Percentiles rank a stretch among this genome's conserved stretches.
These are phyloP conservation scores for Triticum monococcum DNA, from an alignment of 176 grass and related monocot species.

Conservation along the genomic window DNA sequence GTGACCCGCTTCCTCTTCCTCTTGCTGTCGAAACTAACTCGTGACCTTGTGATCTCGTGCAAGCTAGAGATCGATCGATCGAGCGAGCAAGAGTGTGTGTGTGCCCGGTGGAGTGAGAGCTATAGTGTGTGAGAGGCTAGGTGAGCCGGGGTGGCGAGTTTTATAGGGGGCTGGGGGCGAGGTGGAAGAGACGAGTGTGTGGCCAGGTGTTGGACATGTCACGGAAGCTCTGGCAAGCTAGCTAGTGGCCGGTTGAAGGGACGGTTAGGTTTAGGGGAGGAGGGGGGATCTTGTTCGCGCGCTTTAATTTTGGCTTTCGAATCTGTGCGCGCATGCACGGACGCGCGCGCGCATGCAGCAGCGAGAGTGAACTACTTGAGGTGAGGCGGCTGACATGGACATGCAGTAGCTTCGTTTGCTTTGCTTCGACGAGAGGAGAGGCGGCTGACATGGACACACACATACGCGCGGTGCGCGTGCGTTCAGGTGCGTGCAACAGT, in stretches of 20 bases:
- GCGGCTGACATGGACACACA: background rate
- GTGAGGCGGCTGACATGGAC: background rate
- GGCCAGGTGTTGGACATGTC: background rate
- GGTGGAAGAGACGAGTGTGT: background rate
- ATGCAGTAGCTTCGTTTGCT: background rate
- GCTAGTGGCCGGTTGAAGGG: conserved; percentile 23
- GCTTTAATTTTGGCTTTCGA: conserved; percentile 18
- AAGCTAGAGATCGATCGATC: background rate
- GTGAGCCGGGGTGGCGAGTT: background rate
- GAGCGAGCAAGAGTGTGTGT: background rate
- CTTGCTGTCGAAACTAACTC: background rate
- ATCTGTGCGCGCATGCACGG: background rate
- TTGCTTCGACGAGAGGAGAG: background rate
- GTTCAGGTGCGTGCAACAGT: conserved; percentile 5
- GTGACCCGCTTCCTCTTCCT: background rate
- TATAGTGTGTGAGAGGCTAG: background rate
- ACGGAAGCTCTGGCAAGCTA: background rate
- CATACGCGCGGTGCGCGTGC: background rate
- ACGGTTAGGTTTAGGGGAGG: background rate
- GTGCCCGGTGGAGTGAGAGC: background rate
- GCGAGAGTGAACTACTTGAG: background rate
- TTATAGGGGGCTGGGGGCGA: conserved; percentile 20
- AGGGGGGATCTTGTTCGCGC: conserved; percentile 17
- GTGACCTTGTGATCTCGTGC: background rate
- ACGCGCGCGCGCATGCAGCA: background rate